Conservation (phyloP, 148 eudicot genomes). For the Rhododendron ferrugineum region DNA sequence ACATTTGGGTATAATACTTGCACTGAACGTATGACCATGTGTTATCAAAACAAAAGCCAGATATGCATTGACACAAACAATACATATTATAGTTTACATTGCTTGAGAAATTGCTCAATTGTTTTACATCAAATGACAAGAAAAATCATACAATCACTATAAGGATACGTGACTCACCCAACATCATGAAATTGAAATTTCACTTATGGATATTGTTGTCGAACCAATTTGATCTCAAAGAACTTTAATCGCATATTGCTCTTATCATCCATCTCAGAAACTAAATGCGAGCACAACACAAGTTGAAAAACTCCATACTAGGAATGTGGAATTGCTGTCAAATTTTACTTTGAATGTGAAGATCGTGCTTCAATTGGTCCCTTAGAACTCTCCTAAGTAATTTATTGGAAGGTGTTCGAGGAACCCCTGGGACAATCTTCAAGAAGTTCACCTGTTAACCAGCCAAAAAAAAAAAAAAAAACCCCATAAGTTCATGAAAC, state of each 20-base stretch:
- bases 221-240: background rate
- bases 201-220: background rate
- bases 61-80: background rate
- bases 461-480: background rate
- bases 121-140: background rate
- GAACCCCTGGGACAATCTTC: slow-evolving; percentile 62
- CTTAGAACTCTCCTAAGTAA: slow-evolving; percentile 68
- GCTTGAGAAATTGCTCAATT: background rate
- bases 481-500: background rate
- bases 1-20: background rate
- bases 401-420: slow-evolving; percentile 82
- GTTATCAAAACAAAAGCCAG: background rate
- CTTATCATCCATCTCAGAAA: background rate
- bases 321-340: slow-evolving; percentile 6
- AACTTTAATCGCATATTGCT: background rate
- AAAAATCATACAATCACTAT: background rate
- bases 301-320: background rate
- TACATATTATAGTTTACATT: background rate
- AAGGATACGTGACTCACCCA: background rate
- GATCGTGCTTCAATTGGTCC: slow-evolving; percentile 58
- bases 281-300: background rate
- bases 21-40: background rate
- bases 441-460: slow-evolving; percentile 66
- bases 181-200: background rate
- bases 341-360: slow-evolving; percentile 49